Conservation (phyloP, 306 rosid species). For the Styphnolobium japonicum region DNA sequence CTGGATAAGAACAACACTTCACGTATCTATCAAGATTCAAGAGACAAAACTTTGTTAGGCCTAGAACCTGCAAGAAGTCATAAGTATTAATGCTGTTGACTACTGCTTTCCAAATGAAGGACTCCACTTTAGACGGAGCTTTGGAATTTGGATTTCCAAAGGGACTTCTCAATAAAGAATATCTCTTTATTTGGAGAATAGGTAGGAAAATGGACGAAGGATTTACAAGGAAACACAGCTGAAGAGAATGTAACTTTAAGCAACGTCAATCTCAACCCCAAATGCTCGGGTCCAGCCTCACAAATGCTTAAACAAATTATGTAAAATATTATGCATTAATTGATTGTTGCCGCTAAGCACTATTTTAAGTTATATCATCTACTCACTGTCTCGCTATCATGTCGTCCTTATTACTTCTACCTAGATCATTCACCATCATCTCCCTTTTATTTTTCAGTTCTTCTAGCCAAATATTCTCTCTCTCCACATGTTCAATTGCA, state of each 20-base stretch:
- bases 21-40: not conserved
- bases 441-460: not conserved
- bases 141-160: not conserved
- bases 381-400: not conserved
- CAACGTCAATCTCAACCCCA: not conserved
- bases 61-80: not conserved
- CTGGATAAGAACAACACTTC: not conserved
- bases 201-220: not conserved
- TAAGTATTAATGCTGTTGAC: not conserved
- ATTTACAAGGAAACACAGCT: not conserved
- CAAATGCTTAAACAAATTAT: not conserved
- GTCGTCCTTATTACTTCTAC: not conserved
- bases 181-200: not conserved
- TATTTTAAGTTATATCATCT: not conserved
- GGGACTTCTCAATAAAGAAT: not conserved
- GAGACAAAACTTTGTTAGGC: not conserved
- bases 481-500: not conserved
- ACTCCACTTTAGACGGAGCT: not conserved
- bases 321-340: not conserved
- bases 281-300: not conserved
- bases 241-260: not conserved
- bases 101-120: not conserved
- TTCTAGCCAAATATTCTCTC: not conserved
- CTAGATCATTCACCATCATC: not conserved
- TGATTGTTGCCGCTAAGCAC: not conserved